These are phyloP conservation scores for Dalbergia oliveri DNA, from an alignment of 306 rosid genomes.

Conservation along the genomic window DNA sequence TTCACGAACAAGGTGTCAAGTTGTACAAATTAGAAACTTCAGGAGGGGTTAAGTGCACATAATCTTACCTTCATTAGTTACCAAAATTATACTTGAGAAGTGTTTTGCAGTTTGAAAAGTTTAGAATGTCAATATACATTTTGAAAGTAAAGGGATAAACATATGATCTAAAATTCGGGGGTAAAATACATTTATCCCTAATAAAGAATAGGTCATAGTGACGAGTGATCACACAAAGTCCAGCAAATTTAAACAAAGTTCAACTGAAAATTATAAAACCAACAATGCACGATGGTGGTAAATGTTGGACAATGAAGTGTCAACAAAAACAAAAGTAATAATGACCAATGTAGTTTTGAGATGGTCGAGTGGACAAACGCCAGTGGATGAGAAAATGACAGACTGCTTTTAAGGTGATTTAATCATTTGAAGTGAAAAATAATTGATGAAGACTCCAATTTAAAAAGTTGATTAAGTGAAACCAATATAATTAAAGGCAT, in stretches of 20 bases:
- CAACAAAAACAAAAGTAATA: background rate
- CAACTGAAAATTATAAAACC: background rate
- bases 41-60: too few relatives aligned
- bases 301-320: background rate
- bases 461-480: background rate
- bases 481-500: background rate
- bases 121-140: too few relatives aligned
- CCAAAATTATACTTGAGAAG: too few relatives aligned
- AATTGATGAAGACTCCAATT: background rate
- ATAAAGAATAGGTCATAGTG: too few relatives aligned
- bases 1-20: too few relatives aligned
- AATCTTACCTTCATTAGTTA: too few relatives aligned
- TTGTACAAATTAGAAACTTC: too few relatives aligned
- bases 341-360: background rate
- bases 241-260: background rate
- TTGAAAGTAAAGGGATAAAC: too few relatives aligned
- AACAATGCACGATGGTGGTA: background rate
- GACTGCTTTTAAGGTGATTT: background rate
- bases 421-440: background rate
- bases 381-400: background rate
- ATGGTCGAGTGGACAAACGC: background rate
- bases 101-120: too few relatives aligned
- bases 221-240: background rate
- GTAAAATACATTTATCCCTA: too few relatives aligned
- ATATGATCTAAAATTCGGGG: too few relatives aligned